Percentiles rank a stretch among this genome's conserved stretches.
phyloP scores from a whole-genome alignment of 129 eudicot species.

The Flaveria bidentis region DNA sequence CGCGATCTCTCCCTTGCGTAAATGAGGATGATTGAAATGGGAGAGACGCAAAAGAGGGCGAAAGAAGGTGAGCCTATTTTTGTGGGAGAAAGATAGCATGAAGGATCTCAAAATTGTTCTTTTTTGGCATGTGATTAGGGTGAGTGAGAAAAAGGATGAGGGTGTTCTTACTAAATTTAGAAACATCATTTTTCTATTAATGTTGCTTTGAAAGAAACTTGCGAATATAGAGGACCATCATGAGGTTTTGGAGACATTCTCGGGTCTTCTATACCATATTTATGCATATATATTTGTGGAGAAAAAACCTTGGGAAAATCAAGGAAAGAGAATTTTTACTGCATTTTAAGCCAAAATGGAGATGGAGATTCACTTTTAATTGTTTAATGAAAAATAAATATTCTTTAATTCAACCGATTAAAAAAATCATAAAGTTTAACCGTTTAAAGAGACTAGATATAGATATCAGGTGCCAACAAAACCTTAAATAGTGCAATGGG shows the following conservation, averaged over 20 bases:
- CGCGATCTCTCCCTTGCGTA: not conserved
- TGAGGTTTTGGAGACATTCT: conserved; percentile 27
- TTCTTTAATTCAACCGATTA: too few relatives aligned
- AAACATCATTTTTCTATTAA: conserved; percentile 25
- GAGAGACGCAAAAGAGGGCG: conserved; percentile 14
- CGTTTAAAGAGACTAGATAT: too few relatives aligned
- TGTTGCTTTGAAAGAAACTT: conserved; percentile 12
- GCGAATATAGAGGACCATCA: conserved; percentile 20
- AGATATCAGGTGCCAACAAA: too few relatives aligned
- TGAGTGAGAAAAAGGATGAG: conserved; percentile 24
- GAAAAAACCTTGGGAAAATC: too few relatives aligned
- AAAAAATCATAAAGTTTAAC: too few relatives aligned
- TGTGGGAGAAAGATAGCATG: conserved; percentile 30
- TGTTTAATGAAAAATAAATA: too few relatives aligned
- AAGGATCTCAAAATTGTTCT: conserved; percentile 13
- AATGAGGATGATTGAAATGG: conserved; percentile 19
- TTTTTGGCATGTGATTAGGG: conserved; percentile 26
- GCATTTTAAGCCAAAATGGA: too few relatives aligned
- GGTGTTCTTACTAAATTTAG: conserved; percentile 32
- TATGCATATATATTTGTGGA: not conserved
- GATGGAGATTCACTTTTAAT: too few relatives aligned
- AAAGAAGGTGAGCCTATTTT: conserved; percentile 20
- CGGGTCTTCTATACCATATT: conserved; percentile 1
- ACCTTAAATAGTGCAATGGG: too few relatives aligned
- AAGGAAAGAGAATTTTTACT: too few relatives aligned